These are phyloP conservation scores for Nicotiana undulata DNA, from an alignment of 257 asterid genomes.

Conservation along the genomic window DNA sequence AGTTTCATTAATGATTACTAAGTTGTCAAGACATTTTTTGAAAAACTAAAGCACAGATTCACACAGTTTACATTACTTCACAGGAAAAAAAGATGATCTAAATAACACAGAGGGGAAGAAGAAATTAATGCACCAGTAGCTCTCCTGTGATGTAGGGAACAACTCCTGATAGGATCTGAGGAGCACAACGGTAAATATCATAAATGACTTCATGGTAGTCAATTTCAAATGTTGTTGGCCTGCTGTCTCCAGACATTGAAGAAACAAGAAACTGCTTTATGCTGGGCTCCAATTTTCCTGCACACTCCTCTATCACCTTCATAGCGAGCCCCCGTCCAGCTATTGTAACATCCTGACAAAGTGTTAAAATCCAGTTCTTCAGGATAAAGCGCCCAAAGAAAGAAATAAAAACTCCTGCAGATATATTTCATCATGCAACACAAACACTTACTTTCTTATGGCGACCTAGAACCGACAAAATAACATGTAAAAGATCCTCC, in stretches of 20 bases:
- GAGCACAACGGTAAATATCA: conserved; percentile 68
- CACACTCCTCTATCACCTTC: conserved; percentile 70
- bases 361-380: conserved; percentile 6
- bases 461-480: conserved; percentile 75
- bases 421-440: not conserved
- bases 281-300: conserved; percentile 79
- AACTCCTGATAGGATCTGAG: conserved; percentile 80
- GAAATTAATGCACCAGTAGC: conserved; percentile 61
- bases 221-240: conserved; percentile 43
- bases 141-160: conserved; percentile 95
- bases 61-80: not conserved
- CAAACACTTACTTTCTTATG: conserved; percentile 46
- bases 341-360: conserved; percentile 45
- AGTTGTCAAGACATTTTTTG: not conserved
- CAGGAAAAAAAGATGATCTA: not conserved
- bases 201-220: conserved; percentile 71
- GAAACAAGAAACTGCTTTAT: conserved; percentile 79
- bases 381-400: not conserved
- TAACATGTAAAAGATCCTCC: conserved; percentile 59
- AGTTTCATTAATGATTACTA: not conserved
- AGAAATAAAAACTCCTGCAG: not conserved
- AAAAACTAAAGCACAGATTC: not conserved
- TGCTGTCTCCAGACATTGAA: conserved; percentile 81
- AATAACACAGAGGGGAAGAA: conserved; percentile 16
- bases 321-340: conserved; percentile 86